phyloP scores from a whole-genome alignment of 164 flowering plant species.

The Buxus sempervirens region DNA sequence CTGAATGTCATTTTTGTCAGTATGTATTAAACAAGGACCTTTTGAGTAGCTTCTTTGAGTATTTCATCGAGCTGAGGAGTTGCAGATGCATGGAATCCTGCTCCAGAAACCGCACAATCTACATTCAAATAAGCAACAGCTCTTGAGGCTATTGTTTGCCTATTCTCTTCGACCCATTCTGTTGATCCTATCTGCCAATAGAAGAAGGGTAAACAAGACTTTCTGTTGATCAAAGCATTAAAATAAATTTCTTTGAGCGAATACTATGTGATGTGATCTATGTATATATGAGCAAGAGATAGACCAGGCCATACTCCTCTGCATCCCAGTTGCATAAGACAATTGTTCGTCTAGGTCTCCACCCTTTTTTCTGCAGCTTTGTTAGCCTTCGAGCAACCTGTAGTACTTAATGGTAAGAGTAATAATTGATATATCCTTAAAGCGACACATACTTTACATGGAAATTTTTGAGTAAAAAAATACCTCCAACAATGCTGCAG shows the following conservation, averaged over 20 bases:
- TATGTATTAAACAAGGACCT: slow-evolving; percentile 39
- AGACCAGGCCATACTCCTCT: slow-evolving; percentile 82
- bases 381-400: slow-evolving; percentile 58
- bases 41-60: slow-evolving; percentile 49
- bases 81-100: slow-evolving; percentile 61
- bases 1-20: too few species aligned
- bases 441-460: neutral
- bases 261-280: too few species aligned
- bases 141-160: slow-evolving; percentile 56
- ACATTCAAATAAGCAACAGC: slow-evolving; percentile 73
- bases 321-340: slow-evolving; percentile 87
- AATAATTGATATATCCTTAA: neutral
- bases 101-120: slow-evolving; percentile 57
- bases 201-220: too few species aligned
- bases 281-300: slow-evolving; percentile 30
- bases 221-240: too few species aligned
- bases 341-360: slow-evolving; percentile 70
- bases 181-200: slow-evolving; percentile 63
- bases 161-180: slow-evolving; percentile 87
- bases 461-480: neutral
- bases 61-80: slow-evolving; percentile 83
- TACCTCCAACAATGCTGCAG: slow-evolving; percentile 72
- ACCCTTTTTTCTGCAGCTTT: slow-evolving; percentile 58
- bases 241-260: too few species aligned
- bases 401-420: neutral